Evolutionary conservation across 768 basidiomycete species (phyloP).

Genomic region (Suillus bovinus): DNA sequence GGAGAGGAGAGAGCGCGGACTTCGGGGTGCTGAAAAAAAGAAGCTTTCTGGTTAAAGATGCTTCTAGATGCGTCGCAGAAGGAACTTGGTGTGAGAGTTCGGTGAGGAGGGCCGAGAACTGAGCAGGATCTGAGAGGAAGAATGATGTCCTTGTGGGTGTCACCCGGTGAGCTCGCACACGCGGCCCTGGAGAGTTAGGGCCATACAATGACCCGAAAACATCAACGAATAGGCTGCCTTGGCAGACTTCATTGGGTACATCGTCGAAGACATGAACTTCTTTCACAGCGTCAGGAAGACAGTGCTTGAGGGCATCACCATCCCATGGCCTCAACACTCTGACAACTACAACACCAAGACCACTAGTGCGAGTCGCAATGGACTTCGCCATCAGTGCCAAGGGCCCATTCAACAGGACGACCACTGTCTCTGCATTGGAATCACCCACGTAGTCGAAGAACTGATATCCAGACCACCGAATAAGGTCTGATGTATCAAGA

Average conservation of each 20-base stretch:
- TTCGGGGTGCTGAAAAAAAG: slow-evolving; percentile 55
- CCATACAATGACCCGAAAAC: slow-evolving; percentile 62
- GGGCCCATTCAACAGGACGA: slow-evolving; percentile 78
- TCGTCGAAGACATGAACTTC: slow-evolving; percentile 78
- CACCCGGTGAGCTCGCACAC: slow-evolving; percentile 57
- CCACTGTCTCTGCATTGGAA: slow-evolving; percentile 55
- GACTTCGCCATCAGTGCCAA: slow-evolving; percentile 65
- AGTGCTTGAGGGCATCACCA: slow-evolving; percentile 56
- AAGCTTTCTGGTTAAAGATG: slow-evolving; percentile 44
- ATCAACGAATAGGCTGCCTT: slow-evolving; percentile 70
- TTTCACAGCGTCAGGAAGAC: slow-evolving; percentile 60
- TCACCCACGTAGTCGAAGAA: slow-evolving; percentile 79
- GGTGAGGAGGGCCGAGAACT: slow-evolving; percentile 45
- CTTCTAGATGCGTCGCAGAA: slow-evolving; percentile 26
- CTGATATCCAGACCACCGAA: slow-evolving; percentile 62
- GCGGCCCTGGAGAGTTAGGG: slow-evolving; percentile 32
- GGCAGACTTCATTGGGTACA: slow-evolving; percentile 58
- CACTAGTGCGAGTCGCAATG: slow-evolving; percentile 41
- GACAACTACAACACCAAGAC: slow-evolving; percentile 68
- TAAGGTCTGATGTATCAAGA: slow-evolving; percentile 44
- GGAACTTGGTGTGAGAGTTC: slow-evolving; percentile 28
- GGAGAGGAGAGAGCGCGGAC: slow-evolving; percentile 46
- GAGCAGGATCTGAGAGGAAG: slow-evolving; percentile 44
- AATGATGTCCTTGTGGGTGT: slow-evolving; percentile 56
- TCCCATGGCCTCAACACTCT: slow-evolving; percentile 87